Evolutionary conservation across 139 green algal species (phyloP).

Genomic region (Haematococcus sp.): DNA sequence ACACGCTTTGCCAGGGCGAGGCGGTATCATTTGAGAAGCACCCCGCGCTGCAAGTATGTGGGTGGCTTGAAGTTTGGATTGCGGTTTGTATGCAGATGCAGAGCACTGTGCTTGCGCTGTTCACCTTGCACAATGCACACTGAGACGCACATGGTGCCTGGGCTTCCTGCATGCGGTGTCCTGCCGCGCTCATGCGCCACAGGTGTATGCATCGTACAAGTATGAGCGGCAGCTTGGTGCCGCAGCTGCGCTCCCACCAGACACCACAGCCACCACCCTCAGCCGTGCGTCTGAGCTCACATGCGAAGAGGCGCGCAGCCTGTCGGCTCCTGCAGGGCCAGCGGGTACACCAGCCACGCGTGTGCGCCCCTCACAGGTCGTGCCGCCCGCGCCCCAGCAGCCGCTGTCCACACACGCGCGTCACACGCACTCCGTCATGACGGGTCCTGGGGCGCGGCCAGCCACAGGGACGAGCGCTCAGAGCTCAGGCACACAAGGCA

Average conservation of each 20-base stretch:
- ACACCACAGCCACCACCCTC: too few species aligned
- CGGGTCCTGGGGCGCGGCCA: constrained; percentile 8
- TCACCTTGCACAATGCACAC: too few species aligned
- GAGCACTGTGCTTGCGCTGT: too few species aligned
- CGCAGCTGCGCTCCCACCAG: background rate
- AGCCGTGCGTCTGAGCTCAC: background rate
- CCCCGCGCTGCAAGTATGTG: background rate
- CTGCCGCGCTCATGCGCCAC: background rate
- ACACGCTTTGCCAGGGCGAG: background rate
- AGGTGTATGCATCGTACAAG: constrained; percentile 27
- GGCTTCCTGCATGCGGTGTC: too few species aligned
- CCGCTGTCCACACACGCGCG: too few species aligned
- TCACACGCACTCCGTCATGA: too few species aligned
- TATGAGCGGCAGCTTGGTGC: constrained; percentile 10
- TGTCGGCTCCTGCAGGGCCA: background rate
- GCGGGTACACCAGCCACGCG: too few species aligned
- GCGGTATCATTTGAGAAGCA: background rate
- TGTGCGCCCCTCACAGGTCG: too few species aligned
- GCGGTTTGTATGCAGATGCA: background rate
- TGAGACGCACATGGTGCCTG: too few species aligned
- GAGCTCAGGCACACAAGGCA: background rate
- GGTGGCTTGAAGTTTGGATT: background rate
- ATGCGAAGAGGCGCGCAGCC: constrained; percentile 2
- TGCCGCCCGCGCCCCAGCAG: too few species aligned
- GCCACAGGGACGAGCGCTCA: background rate